These are phyloP conservation scores for Pythium brassicae DNA, from an alignment of 352 stramenopile genomes.

Conservation along the genomic window DNA sequence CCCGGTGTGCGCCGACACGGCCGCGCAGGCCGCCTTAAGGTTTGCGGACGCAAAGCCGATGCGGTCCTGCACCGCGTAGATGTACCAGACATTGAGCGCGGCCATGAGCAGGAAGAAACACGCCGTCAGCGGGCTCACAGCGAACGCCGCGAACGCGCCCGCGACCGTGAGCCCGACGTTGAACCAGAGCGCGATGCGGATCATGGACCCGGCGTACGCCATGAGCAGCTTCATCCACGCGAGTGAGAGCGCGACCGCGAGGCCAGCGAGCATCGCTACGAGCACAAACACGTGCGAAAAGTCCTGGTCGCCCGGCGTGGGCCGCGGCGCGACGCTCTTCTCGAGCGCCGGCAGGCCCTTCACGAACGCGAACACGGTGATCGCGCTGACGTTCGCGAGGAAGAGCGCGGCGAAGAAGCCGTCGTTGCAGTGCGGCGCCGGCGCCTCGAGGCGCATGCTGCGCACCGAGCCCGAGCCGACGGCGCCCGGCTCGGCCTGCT, in stretches of 20 bases:
- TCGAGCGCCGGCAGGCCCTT: constrained; percentile 60
- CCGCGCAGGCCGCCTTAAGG: constrained; percentile 64
- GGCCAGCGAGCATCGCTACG: constrained; percentile 38
- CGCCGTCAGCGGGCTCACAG: constrained; percentile 53
- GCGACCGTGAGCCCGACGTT: constrained; percentile 71
- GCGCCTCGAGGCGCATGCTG: constrained; percentile 57
- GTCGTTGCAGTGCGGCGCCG: constrained; percentile 71
- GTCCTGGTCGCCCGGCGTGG: constrained; percentile 19
- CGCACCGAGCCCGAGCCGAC: constrained; percentile 45
- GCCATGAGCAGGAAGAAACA: constrained; percentile 56
- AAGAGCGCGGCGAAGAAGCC: constrained; percentile 69
- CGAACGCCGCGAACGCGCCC: constrained; percentile 61
- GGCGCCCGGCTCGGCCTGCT: constrained; percentile 6
- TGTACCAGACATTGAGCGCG: constrained; percentile 82
- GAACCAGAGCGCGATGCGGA: constrained; percentile 75
- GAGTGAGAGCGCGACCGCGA: constrained; percentile 52
- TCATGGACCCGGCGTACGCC: constrained; percentile 69
- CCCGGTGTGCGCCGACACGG: constrained; percentile 44
- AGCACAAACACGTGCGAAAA: constrained; percentile 51
- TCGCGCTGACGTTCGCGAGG: constrained; percentile 47
- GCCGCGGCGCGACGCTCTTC: constrained; percentile 9
- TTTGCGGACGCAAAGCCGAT: constrained; percentile 84
- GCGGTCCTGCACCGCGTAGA: constrained; percentile 71
- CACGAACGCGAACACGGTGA: constrained; percentile 62
- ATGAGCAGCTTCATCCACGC: constrained; percentile 80